Evolutionary conservation across 768 basidiomycete genomes (phyloP).

Genomic region (Hypsizygus marmoreus): DNA sequence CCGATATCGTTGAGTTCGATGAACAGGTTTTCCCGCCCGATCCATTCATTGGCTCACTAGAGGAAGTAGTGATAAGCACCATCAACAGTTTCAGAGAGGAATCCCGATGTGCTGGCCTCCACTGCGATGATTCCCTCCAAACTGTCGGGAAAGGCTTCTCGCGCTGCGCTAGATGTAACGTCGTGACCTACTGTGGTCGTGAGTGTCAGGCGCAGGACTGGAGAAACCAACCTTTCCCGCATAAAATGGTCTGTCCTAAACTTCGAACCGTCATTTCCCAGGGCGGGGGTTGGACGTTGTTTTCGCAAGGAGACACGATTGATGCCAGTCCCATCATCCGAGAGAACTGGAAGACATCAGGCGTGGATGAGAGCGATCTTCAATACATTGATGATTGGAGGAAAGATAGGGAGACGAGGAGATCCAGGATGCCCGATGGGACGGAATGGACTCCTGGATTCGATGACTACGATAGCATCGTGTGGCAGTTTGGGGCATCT

Average conservation of each 20-base stretch:
- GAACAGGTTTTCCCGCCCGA: constrained; percentile 4
- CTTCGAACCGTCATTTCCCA: constrained; percentile 3
- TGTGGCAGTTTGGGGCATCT: constrained; percentile 6
- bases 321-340: not conserved
- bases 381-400: constrained; percentile 9
- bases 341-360: constrained; percentile 6
- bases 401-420: not conserved
- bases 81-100: constrained; percentile 4
- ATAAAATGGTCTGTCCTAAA: constrained; percentile 9
- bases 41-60: not conserved
- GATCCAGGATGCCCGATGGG: constrained; percentile 10
- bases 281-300: not conserved
- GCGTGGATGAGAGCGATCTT: constrained; percentile 9
- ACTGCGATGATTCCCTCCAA: constrained; percentile 11
- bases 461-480: constrained; percentile 10
- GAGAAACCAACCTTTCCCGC: constrained; percentile 8
- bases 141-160: constrained; percentile 8
- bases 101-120: constrained; percentile 7
- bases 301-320: not conserved
- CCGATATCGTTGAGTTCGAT: constrained; percentile 7
- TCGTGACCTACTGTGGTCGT: constrained; percentile 11
- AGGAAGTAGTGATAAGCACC: not conserved
- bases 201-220: constrained; percentile 13
- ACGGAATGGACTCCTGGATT: constrained; percentile 14
- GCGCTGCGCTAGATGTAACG: constrained; percentile 9